Percentiles rank a stretch among this genome's conserved stretches.
phyloP scores from a whole-genome alignment of 108 stramenopile species.

The Nitzschia sp. region DNA sequence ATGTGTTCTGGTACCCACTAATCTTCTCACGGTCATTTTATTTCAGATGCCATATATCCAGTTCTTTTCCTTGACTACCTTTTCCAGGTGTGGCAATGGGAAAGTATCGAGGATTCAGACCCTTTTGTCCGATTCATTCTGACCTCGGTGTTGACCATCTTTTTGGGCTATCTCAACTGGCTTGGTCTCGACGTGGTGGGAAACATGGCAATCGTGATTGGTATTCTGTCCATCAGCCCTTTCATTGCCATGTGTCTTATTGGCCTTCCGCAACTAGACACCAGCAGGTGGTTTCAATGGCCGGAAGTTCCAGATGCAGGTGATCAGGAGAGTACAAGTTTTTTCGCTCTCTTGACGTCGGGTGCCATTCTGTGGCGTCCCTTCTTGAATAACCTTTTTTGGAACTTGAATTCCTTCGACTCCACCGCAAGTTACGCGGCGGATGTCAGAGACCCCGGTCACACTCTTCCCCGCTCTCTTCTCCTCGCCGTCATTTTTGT shows the following conservation, averaged over 20 bases:
- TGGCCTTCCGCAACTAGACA: constrained; percentile 64
- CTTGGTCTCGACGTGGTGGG: constrained; percentile 82
- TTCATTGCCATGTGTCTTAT: constrained; percentile 73
- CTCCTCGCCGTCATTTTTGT: constrained; percentile 56
- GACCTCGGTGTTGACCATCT: constrained; percentile 48
- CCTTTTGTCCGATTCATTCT: constrained; percentile 34
- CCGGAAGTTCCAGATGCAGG: constrained; percentile 37
- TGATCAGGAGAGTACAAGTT: constrained; percentile 11
- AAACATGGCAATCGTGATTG: constrained; percentile 69
- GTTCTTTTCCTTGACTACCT: constrained; percentile 78
- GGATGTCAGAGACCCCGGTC: constrained; percentile 76
- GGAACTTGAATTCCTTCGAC: constrained; percentile 92
- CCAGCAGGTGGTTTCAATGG: constrained; percentile 63
- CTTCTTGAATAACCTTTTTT: constrained; percentile 89
- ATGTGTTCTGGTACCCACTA: constrained; percentile 44
- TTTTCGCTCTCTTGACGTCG: constrained; percentile 10
- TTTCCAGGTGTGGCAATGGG: constrained; percentile 40
- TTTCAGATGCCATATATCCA: constrained; percentile 66
- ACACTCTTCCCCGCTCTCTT: constrained; percentile 73
- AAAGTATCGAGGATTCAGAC: constrained; percentile 6
- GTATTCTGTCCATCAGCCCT: constrained; percentile 79
- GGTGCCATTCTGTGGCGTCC: constrained; percentile 84
- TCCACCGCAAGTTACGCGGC: constrained; percentile 76
- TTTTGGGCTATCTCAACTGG: constrained; percentile 74
- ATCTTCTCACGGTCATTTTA: not conserved